Conservation (phyloP, 306 rosid species). For the Alnus glutinosa region DNA sequence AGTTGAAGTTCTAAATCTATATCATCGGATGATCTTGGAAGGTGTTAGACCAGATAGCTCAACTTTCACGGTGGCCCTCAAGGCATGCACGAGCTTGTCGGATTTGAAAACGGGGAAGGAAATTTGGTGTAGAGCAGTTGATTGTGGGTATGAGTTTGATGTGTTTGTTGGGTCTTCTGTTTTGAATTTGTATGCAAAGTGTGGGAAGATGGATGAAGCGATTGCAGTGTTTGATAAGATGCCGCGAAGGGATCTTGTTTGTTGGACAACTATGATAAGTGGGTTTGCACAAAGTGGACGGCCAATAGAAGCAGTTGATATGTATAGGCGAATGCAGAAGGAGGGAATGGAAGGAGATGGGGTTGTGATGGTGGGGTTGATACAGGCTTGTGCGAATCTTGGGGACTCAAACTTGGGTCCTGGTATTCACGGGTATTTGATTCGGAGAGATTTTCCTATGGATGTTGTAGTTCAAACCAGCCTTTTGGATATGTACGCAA, state of each 20-base stretch:
- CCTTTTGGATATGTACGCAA: constrained; percentile 47
- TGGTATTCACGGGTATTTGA: constrained; percentile 38
- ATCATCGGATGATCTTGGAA: constrained; percentile 32
- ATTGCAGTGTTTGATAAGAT: constrained; percentile 30
- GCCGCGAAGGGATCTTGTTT: constrained; percentile 47
- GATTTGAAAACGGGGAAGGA: constrained; percentile 45
- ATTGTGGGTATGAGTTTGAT: constrained; percentile 38
- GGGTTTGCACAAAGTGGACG: constrained; percentile 43
- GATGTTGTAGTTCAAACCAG: constrained; percentile 47
- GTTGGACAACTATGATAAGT: constrained; percentile 47
- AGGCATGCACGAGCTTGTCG: constrained; percentile 35
- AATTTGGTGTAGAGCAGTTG: constrained; percentile 41
- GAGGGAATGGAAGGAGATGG: constrained; percentile 41
- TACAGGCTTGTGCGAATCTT: constrained; percentile 44
- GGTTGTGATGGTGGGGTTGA: constrained; percentile 46
- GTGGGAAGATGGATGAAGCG: constrained; percentile 43
- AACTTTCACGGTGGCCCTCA: constrained; percentile 40
- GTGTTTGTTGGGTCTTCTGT: constrained; percentile 43
- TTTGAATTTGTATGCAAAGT: constrained; percentile 45
- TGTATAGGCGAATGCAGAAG: constrained; percentile 36
- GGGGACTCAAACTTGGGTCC: constrained; percentile 36
- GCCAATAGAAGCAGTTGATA: constrained; percentile 42
- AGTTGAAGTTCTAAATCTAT: constrained; percentile 32
- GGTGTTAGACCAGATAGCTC: constrained; percentile 50
- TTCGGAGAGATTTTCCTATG: constrained; percentile 33